Conservation (phyloP, 2,329 filamentous ascomycete genomes). For the Penicillium sclerotigenum region DNA sequence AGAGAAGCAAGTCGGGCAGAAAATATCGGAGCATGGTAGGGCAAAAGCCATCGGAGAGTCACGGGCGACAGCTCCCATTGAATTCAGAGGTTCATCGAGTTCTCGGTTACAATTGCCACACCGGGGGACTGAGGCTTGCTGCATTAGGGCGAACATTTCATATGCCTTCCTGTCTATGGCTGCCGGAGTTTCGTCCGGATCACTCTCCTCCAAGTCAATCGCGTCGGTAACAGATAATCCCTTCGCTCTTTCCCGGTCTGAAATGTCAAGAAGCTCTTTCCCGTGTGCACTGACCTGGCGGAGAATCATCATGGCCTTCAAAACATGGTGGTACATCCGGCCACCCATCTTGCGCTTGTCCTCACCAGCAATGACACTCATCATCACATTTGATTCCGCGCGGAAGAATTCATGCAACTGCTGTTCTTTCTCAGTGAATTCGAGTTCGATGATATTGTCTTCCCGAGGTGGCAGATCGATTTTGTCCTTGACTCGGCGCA, state of each 20-base stretch:
- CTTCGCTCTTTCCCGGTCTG: conserved; percentile 75
- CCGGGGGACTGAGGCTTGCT: conserved; percentile 71
- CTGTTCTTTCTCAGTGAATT: conserved; percentile 72
- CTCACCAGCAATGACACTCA: conserved; percentile 68
- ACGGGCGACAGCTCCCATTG: conserved; percentile 54
- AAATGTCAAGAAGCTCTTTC: conserved; percentile 80
- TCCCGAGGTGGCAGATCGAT: conserved; percentile 74
- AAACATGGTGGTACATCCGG: conserved; percentile 86
- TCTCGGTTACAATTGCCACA: conserved; percentile 69
- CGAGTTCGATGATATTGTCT: conserved; percentile 69
- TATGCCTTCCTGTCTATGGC: conserved; percentile 72
- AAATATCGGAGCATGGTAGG: conserved; percentile 80
- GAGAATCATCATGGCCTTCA: conserved; percentile 85
- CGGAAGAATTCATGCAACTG: conserved; percentile 81
- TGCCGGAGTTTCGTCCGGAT: conserved; percentile 52
- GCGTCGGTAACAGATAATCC: conserved; percentile 80
- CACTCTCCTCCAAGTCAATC: conserved; percentile 82
- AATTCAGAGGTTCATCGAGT: conserved; percentile 53
- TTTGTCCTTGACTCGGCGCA: conserved; percentile 87
- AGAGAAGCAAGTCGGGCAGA: conserved; percentile 72
- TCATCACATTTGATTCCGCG: conserved; percentile 72
- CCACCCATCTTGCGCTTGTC: conserved; percentile 69
- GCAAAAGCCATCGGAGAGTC: conserved; percentile 63
- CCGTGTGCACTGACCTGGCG: conserved; percentile 91
- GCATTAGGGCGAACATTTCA: conserved; percentile 79